Base-by-base conservation (phyloP, 306 rosid species). In the Heteromeles arbutifolia region DNA sequence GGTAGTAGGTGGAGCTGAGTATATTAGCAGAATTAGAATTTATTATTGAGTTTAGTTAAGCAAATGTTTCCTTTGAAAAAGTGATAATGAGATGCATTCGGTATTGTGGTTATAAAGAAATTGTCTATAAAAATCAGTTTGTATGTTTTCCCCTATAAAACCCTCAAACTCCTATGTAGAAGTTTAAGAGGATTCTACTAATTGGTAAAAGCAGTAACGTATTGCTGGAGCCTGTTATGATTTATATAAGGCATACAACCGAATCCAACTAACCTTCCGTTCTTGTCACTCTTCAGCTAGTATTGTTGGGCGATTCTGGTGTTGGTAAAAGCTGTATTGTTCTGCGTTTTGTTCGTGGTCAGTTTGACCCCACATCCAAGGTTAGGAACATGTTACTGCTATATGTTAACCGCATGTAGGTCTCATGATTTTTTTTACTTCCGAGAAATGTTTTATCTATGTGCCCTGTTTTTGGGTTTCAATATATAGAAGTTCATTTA, bases 281-380 rank as follows among this genome's bases (percentile, higher is more conserved):
- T 61, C 64, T 26, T 82, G 71, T 78, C 64, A 65, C 81, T 82
- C 63, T 78, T 78, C 78, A 96, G 98, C 97, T 96, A 74, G 99
- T 96, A 77, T 88, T 96, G 79, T 81, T 96, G 83, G 99, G 99
- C 77, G 99, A 96, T 87, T 96, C 99, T 79, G 99, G 99, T 50
- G 99, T 96, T 81, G 99, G 99, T 80, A 96, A 96, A 84, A 96
- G 99, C 82, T 96, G 99, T 72, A 96, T 96, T 85, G 99, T 96
- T 78, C 97, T 96, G 69, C 88, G 98, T 48, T 96, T 96, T 88
- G 99, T 96, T 68, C 98, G 99, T 75, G 99, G 99, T 77, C 98
- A 87, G 82, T 96, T 96, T 87, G 99, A 96, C 82, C 98, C 99
- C 39, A 90, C 97, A 24, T 96, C 99, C 84, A 96, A 96, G 98